Conservation (phyloP, 805 yeast genomes). For the Starmerella sp. region DNA sequence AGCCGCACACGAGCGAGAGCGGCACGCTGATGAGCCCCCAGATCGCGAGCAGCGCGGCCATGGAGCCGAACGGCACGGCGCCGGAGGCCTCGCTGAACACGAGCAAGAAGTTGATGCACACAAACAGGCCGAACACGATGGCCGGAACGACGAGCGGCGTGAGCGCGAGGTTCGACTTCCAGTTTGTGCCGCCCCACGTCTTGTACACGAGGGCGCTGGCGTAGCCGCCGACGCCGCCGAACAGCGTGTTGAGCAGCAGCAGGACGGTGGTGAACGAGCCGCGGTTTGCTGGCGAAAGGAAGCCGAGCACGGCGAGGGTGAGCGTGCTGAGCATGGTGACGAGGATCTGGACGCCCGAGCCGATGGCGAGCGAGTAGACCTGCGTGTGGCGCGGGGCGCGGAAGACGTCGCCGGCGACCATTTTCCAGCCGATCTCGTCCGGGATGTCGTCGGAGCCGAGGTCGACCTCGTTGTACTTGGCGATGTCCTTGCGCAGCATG, state of each 20-base stretch:
- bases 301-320: slow-evolving; percentile 74
- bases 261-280: slow-evolving; percentile 86
- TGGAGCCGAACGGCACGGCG: slow-evolving; percentile 86
- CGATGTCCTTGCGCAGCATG: slow-evolving; percentile 74
- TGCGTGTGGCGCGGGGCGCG: slow-evolving; percentile 65
- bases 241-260: slow-evolving; percentile 71
- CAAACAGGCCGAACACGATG: slow-evolving; percentile 46
- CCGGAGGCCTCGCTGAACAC: slow-evolving; percentile 75
- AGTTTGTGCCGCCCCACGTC: slow-evolving; percentile 80
- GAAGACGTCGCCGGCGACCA: slow-evolving; percentile 90
- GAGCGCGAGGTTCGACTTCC: slow-evolving; percentile 75
- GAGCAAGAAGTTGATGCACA: slow-evolving; percentile 71
- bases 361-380: slow-evolving; percentile 67
- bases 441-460: slow-evolving; percentile 61
- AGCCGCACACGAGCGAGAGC: slow-evolving; percentile 69
- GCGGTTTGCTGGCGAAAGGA: slow-evolving; percentile 86
- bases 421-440: slow-evolving; percentile 95
- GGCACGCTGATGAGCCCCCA: slow-evolving; percentile 87
- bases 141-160: slow-evolving; percentile 88
- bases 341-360: slow-evolving; percentile 78
- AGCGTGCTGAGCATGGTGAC: slow-evolving; percentile 65
- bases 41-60: slow-evolving; percentile 64
- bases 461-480: slow-evolving; percentile 78
- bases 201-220: slow-evolving; percentile 79
- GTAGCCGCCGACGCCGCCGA: slow-evolving; percentile 75